These are phyloP conservation scores for Flaveria trinervia DNA, from an alignment of 129 eudicot genomes.

Conservation along the genomic window DNA sequence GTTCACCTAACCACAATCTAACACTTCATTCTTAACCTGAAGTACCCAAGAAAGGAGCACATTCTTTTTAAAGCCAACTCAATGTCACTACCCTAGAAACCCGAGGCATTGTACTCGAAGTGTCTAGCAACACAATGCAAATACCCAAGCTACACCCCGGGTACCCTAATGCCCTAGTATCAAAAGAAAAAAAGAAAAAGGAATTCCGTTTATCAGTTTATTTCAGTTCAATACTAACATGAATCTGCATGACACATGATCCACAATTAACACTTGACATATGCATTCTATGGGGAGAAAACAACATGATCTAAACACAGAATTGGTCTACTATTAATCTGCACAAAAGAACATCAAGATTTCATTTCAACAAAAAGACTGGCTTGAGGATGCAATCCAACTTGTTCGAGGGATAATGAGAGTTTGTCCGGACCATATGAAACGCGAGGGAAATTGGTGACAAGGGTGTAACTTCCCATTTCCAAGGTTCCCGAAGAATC, in stretches of 20 bases:
- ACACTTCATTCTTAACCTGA: no score
- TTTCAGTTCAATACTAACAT: conserved; percentile 13
- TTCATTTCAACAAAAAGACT: conserved; percentile 90
- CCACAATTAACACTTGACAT: conserved; percentile 3
- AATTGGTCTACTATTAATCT: background rate
- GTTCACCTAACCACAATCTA: no score
- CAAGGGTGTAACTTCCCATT: conserved; percentile 59
- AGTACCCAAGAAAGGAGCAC: no score
- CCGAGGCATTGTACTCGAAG: no score
- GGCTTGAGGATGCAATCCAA: conserved; percentile 94
- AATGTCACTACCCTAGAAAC: no score
- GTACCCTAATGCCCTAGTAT: background rate
- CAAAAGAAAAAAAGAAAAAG: background rate
- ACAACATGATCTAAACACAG: conserved; percentile 22
- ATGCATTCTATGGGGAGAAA: conserved; percentile 10
- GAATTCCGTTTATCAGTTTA: conserved; percentile 8
- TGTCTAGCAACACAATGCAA: no score
- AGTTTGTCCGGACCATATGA: conserved; percentile 75
- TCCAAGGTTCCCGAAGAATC: conserved; percentile 88
- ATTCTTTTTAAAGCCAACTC: no score
- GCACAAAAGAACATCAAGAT: conserved; percentile 35
- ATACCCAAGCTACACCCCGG: no score
- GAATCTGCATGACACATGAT: conserved; percentile 20
- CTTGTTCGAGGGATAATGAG: conserved; percentile 61
- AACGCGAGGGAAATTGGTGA: conserved; percentile 91